These are phyloP conservation scores for Zasmidium angulare DNA, from an alignment of 2,329 filamentous ascomycete genomes.

Conservation along the genomic window DNA sequence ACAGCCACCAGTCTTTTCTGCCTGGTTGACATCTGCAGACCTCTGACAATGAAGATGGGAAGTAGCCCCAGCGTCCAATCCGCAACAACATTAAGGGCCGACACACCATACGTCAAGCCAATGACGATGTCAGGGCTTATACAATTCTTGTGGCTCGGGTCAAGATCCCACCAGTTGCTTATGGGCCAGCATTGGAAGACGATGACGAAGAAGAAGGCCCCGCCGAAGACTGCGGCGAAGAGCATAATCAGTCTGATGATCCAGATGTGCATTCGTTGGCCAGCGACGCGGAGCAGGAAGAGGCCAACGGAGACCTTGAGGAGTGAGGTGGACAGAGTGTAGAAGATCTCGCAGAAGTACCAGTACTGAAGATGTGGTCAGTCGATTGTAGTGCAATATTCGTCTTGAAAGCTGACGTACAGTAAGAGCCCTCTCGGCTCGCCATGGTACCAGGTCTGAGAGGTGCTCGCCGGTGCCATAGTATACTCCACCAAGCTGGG, in stretches of 20 bases:
- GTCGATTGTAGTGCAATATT: neutral
- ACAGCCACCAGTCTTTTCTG: conserved; percentile 40
- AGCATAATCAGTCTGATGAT: conserved; percentile 50
- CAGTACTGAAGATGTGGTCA: conserved; percentile 39
- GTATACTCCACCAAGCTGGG: conserved; percentile 40
- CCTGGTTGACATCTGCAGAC: conserved; percentile 41
- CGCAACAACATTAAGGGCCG: conserved; percentile 41
- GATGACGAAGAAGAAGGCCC: conserved; percentile 52
- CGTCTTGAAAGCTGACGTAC: conserved; percentile 5
- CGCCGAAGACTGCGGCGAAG: conserved; percentile 47
- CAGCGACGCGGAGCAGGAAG: conserved; percentile 55
- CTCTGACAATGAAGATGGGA: conserved; percentile 43
- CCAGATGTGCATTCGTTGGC: conserved; percentile 45
- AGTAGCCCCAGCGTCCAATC: conserved; percentile 44
- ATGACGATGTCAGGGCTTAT: conserved; percentile 49
- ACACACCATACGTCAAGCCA: conserved; percentile 36
- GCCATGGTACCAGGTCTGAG: conserved; percentile 29
- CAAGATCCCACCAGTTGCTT: conserved; percentile 51
- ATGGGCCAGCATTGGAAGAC: conserved; percentile 56
- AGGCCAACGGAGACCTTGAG: conserved; percentile 55
- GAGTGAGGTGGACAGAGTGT: conserved; percentile 49
- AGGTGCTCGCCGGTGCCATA: conserved; percentile 43
- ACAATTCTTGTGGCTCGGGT: conserved; percentile 42
- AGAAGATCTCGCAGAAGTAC: conserved; percentile 59
- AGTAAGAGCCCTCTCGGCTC: conserved; percentile 23